A percentile compares a stretch with the other conserved stretches of the same genome.
phyloP scores from a whole-genome alignment of 371 early-diverging fungal genomes.

The Circinella minor region DNA sequence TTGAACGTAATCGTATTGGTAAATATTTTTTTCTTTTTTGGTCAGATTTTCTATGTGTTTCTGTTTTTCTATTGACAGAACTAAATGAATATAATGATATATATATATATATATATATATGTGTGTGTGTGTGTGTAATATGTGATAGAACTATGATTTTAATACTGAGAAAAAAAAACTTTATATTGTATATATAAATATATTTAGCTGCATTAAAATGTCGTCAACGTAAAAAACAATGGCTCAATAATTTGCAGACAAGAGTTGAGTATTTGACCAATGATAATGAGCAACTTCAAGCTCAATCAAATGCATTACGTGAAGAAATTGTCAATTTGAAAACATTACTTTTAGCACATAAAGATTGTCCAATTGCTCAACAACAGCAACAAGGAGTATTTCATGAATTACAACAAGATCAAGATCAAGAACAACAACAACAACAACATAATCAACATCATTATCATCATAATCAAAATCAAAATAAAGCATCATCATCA shows the following conservation, averaged over 20 bases:
- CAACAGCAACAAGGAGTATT: conserved; percentile 52
- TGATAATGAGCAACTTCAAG: conserved; percentile 76
- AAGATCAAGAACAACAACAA: no score
- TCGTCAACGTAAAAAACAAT: conserved; percentile 89
- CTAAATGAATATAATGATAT: no score
- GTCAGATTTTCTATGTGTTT: background rate
- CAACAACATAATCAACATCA: conserved; percentile 8
- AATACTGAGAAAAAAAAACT: background rate
- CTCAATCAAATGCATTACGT: conserved; percentile 67
- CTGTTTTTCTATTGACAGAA: no score
- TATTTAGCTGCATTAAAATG: conserved; percentile 85
- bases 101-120: no score
- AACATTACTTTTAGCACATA: conserved; percentile 76
- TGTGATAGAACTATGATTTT: background rate
- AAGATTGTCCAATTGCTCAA: conserved; percentile 77
- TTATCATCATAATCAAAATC: background rate
- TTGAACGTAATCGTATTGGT: conserved; percentile 87
- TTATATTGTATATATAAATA: no score
- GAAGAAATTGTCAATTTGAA: conserved; percentile 79
- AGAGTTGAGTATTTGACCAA: conserved; percentile 74
- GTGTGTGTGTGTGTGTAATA: no score
- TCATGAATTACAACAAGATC: background rate
- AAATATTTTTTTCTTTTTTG: conserved; percentile 21
- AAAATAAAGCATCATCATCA: conserved; percentile 2
- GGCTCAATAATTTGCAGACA: conserved; percentile 77